Percentiles rank a stretch among this genome's conserved stretches.
Evolutionary conservation across 306 rosid species (phyloP).

Genomic region (Begonia peltatifolia): DNA sequence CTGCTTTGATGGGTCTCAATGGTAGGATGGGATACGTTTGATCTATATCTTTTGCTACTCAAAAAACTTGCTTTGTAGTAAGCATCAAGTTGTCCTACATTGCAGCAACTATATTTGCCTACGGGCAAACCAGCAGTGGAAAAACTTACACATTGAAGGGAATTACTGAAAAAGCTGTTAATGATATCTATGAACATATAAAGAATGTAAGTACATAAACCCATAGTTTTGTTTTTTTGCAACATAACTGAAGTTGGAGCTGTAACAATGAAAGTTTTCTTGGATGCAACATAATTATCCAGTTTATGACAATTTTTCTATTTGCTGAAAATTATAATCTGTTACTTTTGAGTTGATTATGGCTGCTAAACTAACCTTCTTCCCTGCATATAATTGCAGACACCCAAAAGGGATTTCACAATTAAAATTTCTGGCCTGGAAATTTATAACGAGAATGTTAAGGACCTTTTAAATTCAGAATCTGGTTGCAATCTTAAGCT

Average conservation of each 20-base stretch:
- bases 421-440: constrained; percentile 90
- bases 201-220: constrained; percentile 37
- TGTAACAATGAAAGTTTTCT: too few relatives aligned
- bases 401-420: constrained; percentile 75
- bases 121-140: constrained; percentile 99
- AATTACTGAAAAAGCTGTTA: constrained; percentile 93
- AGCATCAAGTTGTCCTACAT: constrained; percentile 4
- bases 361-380: constrained; percentile 9
- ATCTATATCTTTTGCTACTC: background rate
- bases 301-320: background rate
- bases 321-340: background rate
- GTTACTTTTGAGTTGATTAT: background rate
- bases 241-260: too few relatives aligned
- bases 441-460: constrained; percentile 92
- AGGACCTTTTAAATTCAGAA: constrained; percentile 81
- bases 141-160: constrained; percentile 98
- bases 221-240: too few relatives aligned
- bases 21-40: constrained; percentile 22
- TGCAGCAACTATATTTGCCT: constrained; percentile 92
- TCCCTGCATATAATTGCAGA: constrained; percentile 27
- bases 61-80: background rate
- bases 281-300: too few relatives aligned
- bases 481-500: constrained; percentile 87
- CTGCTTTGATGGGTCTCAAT: constrained; percentile 88
- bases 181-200: constrained; percentile 82